phyloP scores from a whole-genome alignment of 257 asterid species.

The Verbascum thapsus region DNA sequence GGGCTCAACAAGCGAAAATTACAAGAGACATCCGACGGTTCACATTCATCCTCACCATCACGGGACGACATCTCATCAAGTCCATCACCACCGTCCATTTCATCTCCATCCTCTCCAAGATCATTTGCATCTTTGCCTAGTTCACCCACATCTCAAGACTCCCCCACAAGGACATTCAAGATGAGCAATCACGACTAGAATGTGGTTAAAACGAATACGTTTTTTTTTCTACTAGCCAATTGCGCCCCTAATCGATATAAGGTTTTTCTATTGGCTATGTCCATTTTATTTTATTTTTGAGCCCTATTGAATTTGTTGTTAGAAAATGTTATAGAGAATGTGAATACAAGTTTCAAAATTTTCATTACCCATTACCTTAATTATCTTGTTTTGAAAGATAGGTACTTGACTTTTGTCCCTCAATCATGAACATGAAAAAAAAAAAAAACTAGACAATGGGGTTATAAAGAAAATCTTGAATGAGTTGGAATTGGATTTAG shows the following conservation, averaged over 20 bases:
- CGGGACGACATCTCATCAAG: slow-evolving; percentile 35
- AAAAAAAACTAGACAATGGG: no score
- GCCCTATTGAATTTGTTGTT: slow-evolving; percentile 27
- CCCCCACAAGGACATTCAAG: slow-evolving; percentile 54
- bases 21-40: slow-evolving; percentile 42
- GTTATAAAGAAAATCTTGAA: slow-evolving; percentile 31
- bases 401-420: slow-evolving; percentile 31
- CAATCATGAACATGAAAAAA: slow-evolving; percentile 17
- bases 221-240: slow-evolving; percentile 34
- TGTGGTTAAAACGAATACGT: slow-evolving; percentile 15
- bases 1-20: slow-evolving; percentile 69
- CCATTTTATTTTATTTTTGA: slow-evolving; percentile 35
- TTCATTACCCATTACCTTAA: slow-evolving; percentile 16
- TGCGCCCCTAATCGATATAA: slow-evolving; percentile 19
- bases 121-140: slow-evolving; percentile 40
- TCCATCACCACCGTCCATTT: slow-evolving; percentile 35
- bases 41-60: slow-evolving; percentile 33
- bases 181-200: slow-evolving; percentile 25
- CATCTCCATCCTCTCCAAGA: slow-evolving; percentile 44
- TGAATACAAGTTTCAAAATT: slow-evolving; percentile 21
- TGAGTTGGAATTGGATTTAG: slow-evolving; percentile 43
- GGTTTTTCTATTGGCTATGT: slow-evolving; percentile 44
- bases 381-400: not conserved
- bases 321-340: slow-evolving; percentile 21
- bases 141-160: slow-evolving; percentile 47